These are phyloP conservation scores for Neurospora sp. DNA, from an alignment of 495 filamentous ascomycete species.

Conservation along the genomic window DNA sequence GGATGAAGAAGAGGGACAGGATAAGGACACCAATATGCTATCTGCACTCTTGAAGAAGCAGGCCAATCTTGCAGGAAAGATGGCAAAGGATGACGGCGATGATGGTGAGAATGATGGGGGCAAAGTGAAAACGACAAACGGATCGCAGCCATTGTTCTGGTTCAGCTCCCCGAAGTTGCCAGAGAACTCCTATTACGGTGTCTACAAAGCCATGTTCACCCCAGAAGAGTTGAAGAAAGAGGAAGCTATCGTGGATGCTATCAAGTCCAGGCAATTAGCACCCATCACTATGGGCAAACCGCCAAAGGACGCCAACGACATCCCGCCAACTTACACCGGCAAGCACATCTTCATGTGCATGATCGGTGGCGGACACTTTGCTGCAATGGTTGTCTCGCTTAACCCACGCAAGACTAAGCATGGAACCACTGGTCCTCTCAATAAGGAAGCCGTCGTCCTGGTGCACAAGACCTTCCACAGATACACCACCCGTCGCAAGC, in stretches of 20 bases:
- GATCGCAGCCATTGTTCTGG: slow-evolving; percentile 76
- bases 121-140: slow-evolving; percentile 35
- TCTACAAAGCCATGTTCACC: slow-evolving; percentile 79
- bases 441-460: slow-evolving; percentile 72
- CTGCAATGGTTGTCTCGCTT: slow-evolving; percentile 86
- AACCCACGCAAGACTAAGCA: slow-evolving; percentile 68
- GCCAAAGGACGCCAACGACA: slow-evolving; percentile 37
- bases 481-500: slow-evolving; percentile 91
- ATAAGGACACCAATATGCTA: slow-evolving; percentile 50
- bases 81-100: slow-evolving; percentile 18
- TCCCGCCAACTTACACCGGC: slow-evolving; percentile 42
- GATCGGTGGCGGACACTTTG: slow-evolving; percentile 97
- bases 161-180: slow-evolving; percentile 67
- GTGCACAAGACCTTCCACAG: slow-evolving; percentile 97
- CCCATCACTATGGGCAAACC: slow-evolving; percentile 47
- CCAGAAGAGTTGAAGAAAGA: slow-evolving; percentile 56
- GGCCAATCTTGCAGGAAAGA: slow-evolving; percentile 51
- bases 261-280: slow-evolving; percentile 65
- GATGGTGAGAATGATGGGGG: slow-evolving; percentile 28
- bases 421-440: slow-evolving; percentile 49
- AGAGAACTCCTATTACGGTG: slow-evolving; percentile 65
- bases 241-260: slow-evolving; percentile 47
- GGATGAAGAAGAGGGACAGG: slow-evolving; percentile 35
- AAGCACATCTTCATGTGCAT: slow-evolving; percentile 94
- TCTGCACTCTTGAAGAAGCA: slow-evolving; percentile 72